Evolutionary conservation across 345 rosid genomes (phyloP), one percentile per base, ranked within the genome.

Genomic region (Geranium rotundifolium): DNA sequence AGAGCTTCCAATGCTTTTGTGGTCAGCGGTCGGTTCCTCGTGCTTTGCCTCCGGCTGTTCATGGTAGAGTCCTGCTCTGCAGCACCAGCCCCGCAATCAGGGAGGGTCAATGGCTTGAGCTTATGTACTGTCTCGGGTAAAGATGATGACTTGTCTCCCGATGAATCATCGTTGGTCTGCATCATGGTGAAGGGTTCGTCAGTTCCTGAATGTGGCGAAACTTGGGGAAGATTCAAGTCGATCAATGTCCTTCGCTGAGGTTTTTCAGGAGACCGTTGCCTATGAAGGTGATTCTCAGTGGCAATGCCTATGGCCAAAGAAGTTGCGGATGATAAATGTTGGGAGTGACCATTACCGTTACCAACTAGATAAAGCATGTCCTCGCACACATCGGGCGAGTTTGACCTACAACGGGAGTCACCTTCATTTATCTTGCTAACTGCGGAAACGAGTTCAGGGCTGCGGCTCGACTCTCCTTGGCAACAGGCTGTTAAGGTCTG

Each of bases 1-100:
- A 82, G 69, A 72, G 90, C 84, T 76, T 85, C 90, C 67, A 85
- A 63, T 15, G 84, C 87, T 67, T 72, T 85, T 30, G 80, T 59
- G 55, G 90, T 82, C 60, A 69, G 65, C 0, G 87, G 90, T 29
- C 85, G 73, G 69, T 61, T 77, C 67, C 87, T 79, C 46, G 81
- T 75, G 67, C 85, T 82, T 54, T 79, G 80, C 67, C 90, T 82
- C 18, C 78, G 79, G 46, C 29, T 34, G 54, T 63, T 77, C 71
- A 68, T 56, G 39, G 46, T 54, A 49, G 73, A 49, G 19, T 68
- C 69, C 63, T 70, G 62, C 60, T 74, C 79, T 17, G 20, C 39
- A 34, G 54, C 49, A 34, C 41, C 10, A 61, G 56, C 59, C 60
- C 41, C 63, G 64, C 6, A 23, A 23, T 63, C 59, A 29, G 55